Percentiles rank a stretch among this genome's conserved stretches.
phyloP scores from a whole-genome alignment of 1,284 basidiomycete species.

The Pascua guehoae region DNA sequence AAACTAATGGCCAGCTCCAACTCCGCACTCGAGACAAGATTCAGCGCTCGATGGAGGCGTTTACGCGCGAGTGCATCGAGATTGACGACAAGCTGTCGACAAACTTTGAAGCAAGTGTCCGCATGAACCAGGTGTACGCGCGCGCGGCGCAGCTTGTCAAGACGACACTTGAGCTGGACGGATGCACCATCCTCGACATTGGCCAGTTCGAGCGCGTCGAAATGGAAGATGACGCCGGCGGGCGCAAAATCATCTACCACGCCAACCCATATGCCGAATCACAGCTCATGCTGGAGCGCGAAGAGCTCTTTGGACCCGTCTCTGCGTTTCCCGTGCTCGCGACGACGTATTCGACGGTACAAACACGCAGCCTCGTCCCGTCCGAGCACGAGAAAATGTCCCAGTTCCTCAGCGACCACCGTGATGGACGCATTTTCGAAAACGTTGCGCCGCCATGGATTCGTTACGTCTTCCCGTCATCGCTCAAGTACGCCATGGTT shows the following conservation, averaged over 20 bases:
- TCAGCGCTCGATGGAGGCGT: slow-evolving; percentile 92
- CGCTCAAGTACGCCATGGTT: slow-evolving; percentile 78
- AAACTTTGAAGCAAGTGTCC: slow-evolving; percentile 32
- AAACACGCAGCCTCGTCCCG: slow-evolving; percentile 53
- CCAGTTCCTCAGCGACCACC: slow-evolving; percentile 69
- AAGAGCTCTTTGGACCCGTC: slow-evolving; percentile 35
- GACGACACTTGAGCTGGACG: slow-evolving; percentile 84
- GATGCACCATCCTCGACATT: slow-evolving; percentile 85
- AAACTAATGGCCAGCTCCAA: slow-evolving; percentile 61
- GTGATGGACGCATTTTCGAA: slow-evolving; percentile 80
- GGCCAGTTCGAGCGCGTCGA: slow-evolving; percentile 85
- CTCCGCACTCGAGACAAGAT: slow-evolving; percentile 85
- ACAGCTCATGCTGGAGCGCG: slow-evolving; percentile 31
- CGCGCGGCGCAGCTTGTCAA: slow-evolving; percentile 82
- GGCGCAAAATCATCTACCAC: slow-evolving; percentile 52
- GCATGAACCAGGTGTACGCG: slow-evolving; percentile 84
- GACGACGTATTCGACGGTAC: slow-evolving; percentile 17
- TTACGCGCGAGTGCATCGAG: slow-evolving; percentile 90
- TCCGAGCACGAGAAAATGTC: slow-evolving; percentile 70
- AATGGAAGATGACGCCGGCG: slow-evolving; percentile 15
- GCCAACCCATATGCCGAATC: slow-evolving; percentile 42
- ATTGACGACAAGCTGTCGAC: slow-evolving; percentile 59
- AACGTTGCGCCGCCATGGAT: slow-evolving; percentile 73
- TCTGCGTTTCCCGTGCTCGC: slow-evolving; percentile 37
- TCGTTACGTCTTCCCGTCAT: slow-evolving; percentile 69